Percentiles rank a stretch among this genome's conserved stretches.
These are phyloP conservation scores for Lipomyces sp. DNA, from an alignment of 805 yeast species.

Conservation along the genomic window DNA sequence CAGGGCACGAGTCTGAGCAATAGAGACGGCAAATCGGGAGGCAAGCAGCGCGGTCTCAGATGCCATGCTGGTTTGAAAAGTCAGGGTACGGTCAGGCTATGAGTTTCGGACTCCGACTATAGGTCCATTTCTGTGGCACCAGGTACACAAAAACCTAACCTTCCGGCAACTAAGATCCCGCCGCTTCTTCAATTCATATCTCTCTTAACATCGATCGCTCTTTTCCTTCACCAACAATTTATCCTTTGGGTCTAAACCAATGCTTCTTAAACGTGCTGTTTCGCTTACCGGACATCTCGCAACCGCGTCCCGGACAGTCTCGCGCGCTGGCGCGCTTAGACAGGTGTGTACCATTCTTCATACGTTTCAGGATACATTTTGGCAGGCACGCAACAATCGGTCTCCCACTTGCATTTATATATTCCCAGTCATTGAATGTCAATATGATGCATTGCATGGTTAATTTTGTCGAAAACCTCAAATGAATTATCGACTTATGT, in stretches of 20 bases:
- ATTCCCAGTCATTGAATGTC: background rate
- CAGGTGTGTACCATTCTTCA: constrained; percentile 24
- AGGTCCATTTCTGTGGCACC: no score
- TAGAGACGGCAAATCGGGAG: constrained; percentile 42
- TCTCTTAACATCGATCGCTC: constrained; percentile 5
- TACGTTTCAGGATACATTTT: background rate
- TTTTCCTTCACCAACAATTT: background rate
- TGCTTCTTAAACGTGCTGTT: constrained; percentile 24
- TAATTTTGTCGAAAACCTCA: background rate
- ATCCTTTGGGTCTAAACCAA: constrained; percentile 16
- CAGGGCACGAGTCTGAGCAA: constrained; percentile 36
- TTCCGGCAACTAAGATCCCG: background rate
- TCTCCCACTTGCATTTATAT: background rate
- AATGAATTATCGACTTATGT: background rate
- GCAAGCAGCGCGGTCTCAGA: constrained; percentile 32
- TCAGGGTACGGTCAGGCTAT: constrained; percentile 1
- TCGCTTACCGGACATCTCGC: constrained; percentile 20
- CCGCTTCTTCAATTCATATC: background rate
- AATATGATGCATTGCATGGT: background rate
- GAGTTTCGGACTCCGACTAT: background rate
- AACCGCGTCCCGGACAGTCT: constrained; percentile 21
- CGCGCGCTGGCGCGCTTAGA: constrained; percentile 38
- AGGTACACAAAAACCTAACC: background rate
- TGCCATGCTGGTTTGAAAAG: constrained; percentile 8
- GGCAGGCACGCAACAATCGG: background rate